phyloP scores from a whole-genome alignment of 1,139 yeast genomes.

The Hyphopichia wangnamkhiaoensis region DNA sequence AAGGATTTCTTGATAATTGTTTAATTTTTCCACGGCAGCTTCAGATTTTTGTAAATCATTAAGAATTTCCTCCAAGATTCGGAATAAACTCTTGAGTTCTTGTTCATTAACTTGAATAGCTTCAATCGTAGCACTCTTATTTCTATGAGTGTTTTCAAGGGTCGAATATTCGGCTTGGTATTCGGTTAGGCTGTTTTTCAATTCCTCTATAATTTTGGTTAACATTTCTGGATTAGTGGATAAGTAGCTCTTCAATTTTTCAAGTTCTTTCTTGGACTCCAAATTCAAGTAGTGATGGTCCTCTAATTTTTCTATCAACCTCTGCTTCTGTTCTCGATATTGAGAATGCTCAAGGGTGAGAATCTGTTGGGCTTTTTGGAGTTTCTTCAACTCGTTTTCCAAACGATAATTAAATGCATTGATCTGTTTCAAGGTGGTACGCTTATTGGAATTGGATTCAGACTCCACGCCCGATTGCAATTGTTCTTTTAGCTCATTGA shows the following conservation, averaged over 20 bases:
- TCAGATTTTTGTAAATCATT: constrained; percentile 52
- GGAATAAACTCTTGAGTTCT: constrained; percentile 53
- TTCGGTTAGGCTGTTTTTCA: constrained; percentile 47
- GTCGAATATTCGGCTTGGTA: constrained; percentile 42
- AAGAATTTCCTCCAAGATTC: constrained; percentile 59
- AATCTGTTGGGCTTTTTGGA: constrained; percentile 65
- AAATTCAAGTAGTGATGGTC: constrained; percentile 54
- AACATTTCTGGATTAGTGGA: constrained; percentile 63
- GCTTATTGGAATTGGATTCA: constrained; percentile 16
- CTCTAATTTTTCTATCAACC: constrained; percentile 56
- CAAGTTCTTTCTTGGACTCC: constrained; percentile 61
- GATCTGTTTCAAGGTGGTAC: constrained; percentile 45
- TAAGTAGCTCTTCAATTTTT: constrained; percentile 59
- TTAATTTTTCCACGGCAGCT: constrained; percentile 38
- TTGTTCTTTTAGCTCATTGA: constrained; percentile 37
- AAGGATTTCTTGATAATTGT: constrained; percentile 45
- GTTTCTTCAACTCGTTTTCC: constrained; percentile 61
- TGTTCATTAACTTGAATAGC: constrained; percentile 58
- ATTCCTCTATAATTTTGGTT: constrained; percentile 54
- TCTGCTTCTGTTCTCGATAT: constrained; percentile 63
- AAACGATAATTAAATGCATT: constrained; percentile 58
- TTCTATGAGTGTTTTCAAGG: constrained; percentile 51
- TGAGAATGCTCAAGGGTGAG: constrained; percentile 65
- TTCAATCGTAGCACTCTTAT: constrained; percentile 56
- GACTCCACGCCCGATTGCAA: constrained; percentile 18